phyloP scores from a whole-genome alignment of 805 yeast genomes.

The Zygoascus flipseniorum region DNA sequence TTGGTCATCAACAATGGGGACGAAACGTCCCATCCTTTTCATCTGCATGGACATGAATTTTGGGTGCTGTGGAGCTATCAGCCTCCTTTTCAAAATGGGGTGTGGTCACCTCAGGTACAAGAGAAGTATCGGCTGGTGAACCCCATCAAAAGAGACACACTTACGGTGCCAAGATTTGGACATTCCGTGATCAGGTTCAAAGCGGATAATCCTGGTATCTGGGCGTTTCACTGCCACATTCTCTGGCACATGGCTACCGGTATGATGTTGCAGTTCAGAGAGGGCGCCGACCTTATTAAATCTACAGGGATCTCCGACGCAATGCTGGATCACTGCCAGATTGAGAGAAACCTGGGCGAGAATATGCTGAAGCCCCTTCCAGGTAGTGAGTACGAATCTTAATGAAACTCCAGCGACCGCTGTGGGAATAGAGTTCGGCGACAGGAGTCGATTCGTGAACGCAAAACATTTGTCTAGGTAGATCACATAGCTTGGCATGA shows the following conservation, averaged over 20 bases:
- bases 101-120: constrained; percentile 33
- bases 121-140: constrained; percentile 35
- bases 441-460: too few species aligned
- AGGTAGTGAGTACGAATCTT: neutral
- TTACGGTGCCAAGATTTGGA: constrained; percentile 43
- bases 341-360: constrained; percentile 84
- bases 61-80: constrained; percentile 58
- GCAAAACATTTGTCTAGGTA: too few species aligned
- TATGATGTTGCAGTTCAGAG: constrained; percentile 32
- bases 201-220: constrained; percentile 86
- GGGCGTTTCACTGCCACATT: constrained; percentile 92
- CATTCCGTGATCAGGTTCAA: constrained; percentile 47
- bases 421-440: too few species aligned
- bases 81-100: constrained; percentile 40
- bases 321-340: constrained; percentile 35
- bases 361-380: constrained; percentile 76
- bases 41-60: constrained; percentile 82
- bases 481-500: too few species aligned
- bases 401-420: too few species aligned
- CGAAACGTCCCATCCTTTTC: constrained; percentile 81
- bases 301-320: constrained; percentile 18
- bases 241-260: constrained; percentile 95
- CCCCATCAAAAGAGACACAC: constrained; percentile 68
- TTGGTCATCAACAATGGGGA: constrained; percentile 72
- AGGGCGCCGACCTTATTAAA: constrained; percentile 23